Evolutionary conservation across 345 rosid genomes (phyloP).

Genomic region (Populus euphratica): DNA sequence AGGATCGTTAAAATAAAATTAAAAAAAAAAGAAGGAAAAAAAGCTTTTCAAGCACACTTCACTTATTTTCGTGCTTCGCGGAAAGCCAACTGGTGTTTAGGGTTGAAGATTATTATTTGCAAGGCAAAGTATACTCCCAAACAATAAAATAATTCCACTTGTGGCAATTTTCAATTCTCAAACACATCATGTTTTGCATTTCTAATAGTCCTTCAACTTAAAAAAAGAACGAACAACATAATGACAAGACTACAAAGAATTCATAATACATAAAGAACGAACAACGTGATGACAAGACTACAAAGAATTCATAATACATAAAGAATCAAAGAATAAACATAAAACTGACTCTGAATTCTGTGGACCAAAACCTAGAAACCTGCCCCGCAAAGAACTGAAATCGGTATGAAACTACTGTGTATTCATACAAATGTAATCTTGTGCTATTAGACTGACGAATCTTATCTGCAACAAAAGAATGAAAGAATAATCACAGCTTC

Average conservation of each 20-base stretch:
- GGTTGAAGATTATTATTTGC: too few species aligned
- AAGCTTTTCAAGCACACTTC: too few species aligned
- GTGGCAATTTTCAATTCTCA: constrained; percentile 9
- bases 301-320: constrained; percentile 35
- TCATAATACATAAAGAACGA: constrained; percentile 1
- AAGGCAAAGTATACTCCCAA: background rate
- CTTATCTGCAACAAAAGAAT: constrained; percentile 58
- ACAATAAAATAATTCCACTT: constrained; percentile 5
- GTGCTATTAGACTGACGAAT: constrained; percentile 10
- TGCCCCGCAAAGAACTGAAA: constrained; percentile 24
- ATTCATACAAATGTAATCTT: constrained; percentile 23
- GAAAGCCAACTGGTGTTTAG: too few species aligned
- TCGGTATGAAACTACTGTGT: constrained; percentile 20
- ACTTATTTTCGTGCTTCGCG: too few species aligned
- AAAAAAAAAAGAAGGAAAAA: too few species aligned
- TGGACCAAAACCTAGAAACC: constrained; percentile 21
- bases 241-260: background rate
- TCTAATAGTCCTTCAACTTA: constrained; percentile 1
- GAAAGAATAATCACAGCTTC: constrained; percentile 45
- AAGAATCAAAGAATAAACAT: constrained; percentile 43
- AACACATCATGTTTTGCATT: constrained; percentile 10
- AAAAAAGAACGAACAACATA: background rate
- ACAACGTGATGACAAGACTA: constrained; percentile 6
- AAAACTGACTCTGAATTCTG: constrained; percentile 22
- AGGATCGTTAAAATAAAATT: background rate